A percentile compares a stretch with the other conserved stretches of the same genome.
Evolutionary conservation across 2,329 filamentous ascomycete genomes (phyloP).

Genomic region (Pyricularia sp.): DNA sequence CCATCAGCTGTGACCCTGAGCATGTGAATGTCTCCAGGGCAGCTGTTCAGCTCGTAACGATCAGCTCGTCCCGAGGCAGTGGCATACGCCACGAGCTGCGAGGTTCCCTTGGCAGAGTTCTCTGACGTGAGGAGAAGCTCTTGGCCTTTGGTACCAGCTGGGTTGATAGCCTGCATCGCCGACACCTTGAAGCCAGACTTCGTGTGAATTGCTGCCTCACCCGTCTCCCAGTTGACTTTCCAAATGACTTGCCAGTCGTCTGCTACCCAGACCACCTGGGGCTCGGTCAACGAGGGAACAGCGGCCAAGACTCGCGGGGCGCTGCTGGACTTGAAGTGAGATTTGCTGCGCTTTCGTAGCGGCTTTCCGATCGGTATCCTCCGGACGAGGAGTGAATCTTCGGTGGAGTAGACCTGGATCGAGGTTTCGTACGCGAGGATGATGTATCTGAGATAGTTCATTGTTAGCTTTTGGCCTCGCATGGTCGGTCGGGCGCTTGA

Average conservation of each 20-base stretch:
- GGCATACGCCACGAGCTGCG: slow-evolving; percentile 37
- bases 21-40: slow-evolving; percentile 1
- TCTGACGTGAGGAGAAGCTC: slow-evolving; percentile 41
- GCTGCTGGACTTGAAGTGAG: slow-evolving; percentile 17
- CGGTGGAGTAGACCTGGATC: slow-evolving; percentile 71
- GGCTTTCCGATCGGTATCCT: slow-evolving; percentile 46
- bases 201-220: slow-evolving; percentile 23
- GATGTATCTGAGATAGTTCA: slow-evolving; percentile 39
- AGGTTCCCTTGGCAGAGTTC: slow-evolving; percentile 21
- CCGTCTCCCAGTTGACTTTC: slow-evolving; percentile 48
- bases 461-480: background rate
- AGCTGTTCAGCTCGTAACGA: slow-evolving; percentile 6
- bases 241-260: slow-evolving; percentile 48
- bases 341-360: slow-evolving; percentile 23
- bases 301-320: slow-evolving; percentile 25
- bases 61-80: slow-evolving; percentile 12
- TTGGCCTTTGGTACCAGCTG: slow-evolving; percentile 8
- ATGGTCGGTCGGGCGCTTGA: slow-evolving; percentile 3
- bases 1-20: background rate
- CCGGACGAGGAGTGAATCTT: slow-evolving; percentile 71
- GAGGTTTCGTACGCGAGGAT: slow-evolving; percentile 67
- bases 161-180: background rate
- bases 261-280: slow-evolving; percentile 49
- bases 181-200: background rate
- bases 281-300: slow-evolving; percentile 28